Conservation (phyloP, 2,329 filamentous ascomycete species). For the Epichloe gansuensis region DNA sequence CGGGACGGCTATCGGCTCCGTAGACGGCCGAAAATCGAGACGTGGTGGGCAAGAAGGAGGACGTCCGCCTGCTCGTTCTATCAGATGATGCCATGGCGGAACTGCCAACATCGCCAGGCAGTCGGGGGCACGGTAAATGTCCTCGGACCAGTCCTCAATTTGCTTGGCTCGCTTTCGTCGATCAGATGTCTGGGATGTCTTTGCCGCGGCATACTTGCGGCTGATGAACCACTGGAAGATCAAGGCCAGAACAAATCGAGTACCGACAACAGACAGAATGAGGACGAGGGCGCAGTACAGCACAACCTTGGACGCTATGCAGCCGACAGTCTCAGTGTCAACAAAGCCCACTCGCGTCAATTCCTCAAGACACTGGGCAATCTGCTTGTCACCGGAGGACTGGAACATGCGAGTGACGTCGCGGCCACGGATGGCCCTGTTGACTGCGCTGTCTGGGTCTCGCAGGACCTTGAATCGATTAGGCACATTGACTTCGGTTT, state of each 20-base stretch:
- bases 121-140: conserved; percentile 84
- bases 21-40: conserved; percentile 91
- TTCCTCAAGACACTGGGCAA: conserved; percentile 79
- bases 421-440: conserved; percentile 59
- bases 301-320: conserved; percentile 94
- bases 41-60: conserved; percentile 78
- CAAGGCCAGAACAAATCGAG: conserved; percentile 80
- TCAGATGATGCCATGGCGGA: conserved; percentile 53
- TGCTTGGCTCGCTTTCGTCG: conserved; percentile 78
- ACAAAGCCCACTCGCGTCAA: conserved; percentile 94
- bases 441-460: conserved; percentile 47
- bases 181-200: conserved; percentile 72
- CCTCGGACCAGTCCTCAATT: conserved; percentile 96
- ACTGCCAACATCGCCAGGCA: conserved; percentile 62
- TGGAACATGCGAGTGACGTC: conserved; percentile 88
- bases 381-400: conserved; percentile 61
- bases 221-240: conserved; percentile 96
- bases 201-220: conserved; percentile 70
- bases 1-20: conserved; percentile 49
- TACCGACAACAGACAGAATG: conserved; percentile 76
- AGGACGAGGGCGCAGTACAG: conserved; percentile 87
- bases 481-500: conserved; percentile 63
- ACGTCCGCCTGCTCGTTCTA: conserved; percentile 66
- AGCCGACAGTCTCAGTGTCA: conserved; percentile 91
- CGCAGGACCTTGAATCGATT: conserved; percentile 68